phyloP scores from a whole-genome alignment of 768 basidiomycete species.

The Rhizopogon vesiculosus region DNA sequence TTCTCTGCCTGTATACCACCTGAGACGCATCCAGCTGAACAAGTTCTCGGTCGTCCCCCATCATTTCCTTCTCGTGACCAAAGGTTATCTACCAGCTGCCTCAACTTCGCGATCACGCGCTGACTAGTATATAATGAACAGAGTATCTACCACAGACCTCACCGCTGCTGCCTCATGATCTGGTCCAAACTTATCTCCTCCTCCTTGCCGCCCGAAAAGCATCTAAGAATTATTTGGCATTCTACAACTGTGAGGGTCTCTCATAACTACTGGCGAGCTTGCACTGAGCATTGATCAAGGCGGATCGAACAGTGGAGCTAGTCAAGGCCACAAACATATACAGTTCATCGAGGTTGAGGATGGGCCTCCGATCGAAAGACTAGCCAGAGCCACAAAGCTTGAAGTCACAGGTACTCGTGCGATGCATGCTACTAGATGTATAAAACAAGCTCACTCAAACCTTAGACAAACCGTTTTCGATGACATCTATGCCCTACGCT shows the following conservation, averaged over 20 bases:
- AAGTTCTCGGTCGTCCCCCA: conserved; percentile 81
- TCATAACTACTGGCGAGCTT: background rate
- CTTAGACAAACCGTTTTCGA: conserved; percentile 68
- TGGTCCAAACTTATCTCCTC: conserved; percentile 72
- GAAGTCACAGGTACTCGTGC: conserved; percentile 49
- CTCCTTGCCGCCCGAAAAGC: conserved; percentile 62
- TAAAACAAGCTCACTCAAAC: conserved; percentile 4
- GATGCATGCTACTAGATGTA: conserved; percentile 5
- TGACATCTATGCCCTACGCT: conserved; percentile 70
- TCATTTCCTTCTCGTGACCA: conserved; percentile 86
- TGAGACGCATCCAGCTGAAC: conserved; percentile 54
- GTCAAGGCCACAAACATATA: conserved; percentile 89
- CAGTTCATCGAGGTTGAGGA: conserved; percentile 70
- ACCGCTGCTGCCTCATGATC: conserved; percentile 74
- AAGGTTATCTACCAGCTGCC: conserved; percentile 44
- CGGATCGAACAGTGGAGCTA: conserved; percentile 77
- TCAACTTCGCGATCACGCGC: background rate
- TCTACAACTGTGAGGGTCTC: conserved; percentile 78
- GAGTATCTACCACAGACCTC: conserved; percentile 76
- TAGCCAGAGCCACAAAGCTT: conserved; percentile 53
- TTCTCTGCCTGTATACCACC: background rate
- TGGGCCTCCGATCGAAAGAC: conserved; percentile 73
- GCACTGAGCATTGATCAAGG: conserved; percentile 35
- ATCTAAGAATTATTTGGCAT: conserved; percentile 65
- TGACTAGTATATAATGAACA: conserved; percentile 20